Conservation (phyloP, 148 eudicot species). For the Pouteria glomerata region DNA sequence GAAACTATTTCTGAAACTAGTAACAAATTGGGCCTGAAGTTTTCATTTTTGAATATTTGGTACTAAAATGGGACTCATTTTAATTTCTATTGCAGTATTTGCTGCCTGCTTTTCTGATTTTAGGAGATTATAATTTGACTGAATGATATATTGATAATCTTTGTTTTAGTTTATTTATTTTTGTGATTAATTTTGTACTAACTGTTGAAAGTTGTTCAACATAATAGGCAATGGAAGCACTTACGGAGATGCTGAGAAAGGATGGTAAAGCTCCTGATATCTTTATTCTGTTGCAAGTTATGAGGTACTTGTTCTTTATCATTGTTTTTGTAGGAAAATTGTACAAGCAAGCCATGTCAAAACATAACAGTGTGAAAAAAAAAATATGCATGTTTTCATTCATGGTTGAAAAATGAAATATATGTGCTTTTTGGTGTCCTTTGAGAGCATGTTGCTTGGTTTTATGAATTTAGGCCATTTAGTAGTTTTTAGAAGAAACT, state of each 20-base stretch:
- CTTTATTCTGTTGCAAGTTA: slow-evolving; percentile 59
- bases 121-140: not conserved
- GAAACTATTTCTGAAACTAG: no score
- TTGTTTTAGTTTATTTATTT: not conserved
- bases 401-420: no score
- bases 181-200: slow-evolving; percentile 1
- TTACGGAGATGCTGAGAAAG: slow-evolving; percentile 58
- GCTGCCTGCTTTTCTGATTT: not conserved
- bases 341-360: not conserved
- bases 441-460: no score
- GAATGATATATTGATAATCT: not conserved
- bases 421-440: no score
- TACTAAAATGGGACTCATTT: not conserved
- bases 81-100: not conserved
- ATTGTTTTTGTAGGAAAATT: not conserved
- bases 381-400: not conserved
- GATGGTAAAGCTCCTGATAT: slow-evolving; percentile 52
- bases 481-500: no score
- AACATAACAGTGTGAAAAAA: not conserved
- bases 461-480: no score
- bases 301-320: slow-evolving; percentile 48
- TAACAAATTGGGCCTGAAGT: no score
- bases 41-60: not conserved
- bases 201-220: slow-evolving; percentile 4
- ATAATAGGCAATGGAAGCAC: slow-evolving; percentile 61